Evolutionary conservation across 163 green algal genomes (phyloP).

Genomic region (Volvox carteri): DNA sequence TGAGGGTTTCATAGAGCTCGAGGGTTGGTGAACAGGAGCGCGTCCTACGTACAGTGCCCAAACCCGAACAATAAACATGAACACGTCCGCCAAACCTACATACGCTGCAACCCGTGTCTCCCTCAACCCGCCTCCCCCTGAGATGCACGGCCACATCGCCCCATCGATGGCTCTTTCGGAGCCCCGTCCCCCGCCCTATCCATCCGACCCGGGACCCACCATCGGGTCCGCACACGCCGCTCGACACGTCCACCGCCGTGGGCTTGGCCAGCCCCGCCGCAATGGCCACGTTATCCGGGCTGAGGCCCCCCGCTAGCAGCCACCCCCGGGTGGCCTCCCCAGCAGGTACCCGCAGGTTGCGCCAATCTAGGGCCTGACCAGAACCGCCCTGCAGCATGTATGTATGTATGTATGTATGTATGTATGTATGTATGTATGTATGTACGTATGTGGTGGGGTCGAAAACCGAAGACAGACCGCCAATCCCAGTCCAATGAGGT

Average conservation of each 20-base stretch:
- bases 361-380: constrained; percentile 84
- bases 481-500: no score
- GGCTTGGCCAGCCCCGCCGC: constrained; percentile 76
- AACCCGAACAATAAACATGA: neutral
- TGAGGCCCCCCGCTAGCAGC: constrained; percentile 87
- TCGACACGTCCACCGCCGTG: constrained; percentile 88
- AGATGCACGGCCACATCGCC: neutral
- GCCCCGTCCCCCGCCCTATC: no score
- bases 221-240: constrained; percentile 83
- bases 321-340: constrained; percentile 71
- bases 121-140: neutral
- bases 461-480: no score
- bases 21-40: neutral
- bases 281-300: constrained; percentile 80
- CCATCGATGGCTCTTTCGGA: neutral
- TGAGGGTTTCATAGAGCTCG: no score
- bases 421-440: no score
- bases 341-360: constrained; percentile 63
- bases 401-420: no score
- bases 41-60: neutral
- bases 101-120: neutral
- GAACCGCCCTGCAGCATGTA: constrained; percentile 81
- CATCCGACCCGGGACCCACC: constrained; percentile 57
- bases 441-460: no score
- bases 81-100: neutral